phyloP scores from a whole-genome alignment of 768 basidiomycete species.

The Rhodocollybia butyracea region DNA sequence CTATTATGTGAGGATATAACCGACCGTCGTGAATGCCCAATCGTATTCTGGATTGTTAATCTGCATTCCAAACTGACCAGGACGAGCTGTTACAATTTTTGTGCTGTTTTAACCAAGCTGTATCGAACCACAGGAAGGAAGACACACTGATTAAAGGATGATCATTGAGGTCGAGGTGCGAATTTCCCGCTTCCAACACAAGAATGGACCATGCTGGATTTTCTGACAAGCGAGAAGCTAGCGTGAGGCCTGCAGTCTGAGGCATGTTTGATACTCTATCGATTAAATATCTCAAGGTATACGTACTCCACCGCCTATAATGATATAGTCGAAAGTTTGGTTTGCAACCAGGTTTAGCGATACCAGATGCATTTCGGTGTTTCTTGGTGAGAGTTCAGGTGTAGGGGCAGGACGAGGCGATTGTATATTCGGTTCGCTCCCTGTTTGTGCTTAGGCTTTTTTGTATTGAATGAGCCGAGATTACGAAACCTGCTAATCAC shows the following conservation, averaged over 20 bases:
- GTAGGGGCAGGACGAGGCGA: no score
- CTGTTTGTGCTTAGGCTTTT: no score
- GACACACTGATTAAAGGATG: conserved; percentile 16
- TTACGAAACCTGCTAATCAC: no score
- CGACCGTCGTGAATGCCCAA: conserved; percentile 17
- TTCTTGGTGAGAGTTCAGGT: no score
- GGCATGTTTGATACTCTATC: not conserved
- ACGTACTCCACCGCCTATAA: no score
- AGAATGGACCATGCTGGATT: conserved; percentile 29
- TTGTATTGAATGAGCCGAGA: no score
- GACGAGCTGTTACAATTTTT: not conserved
- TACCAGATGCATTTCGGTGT: conserved; percentile 9
- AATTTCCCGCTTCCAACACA: conserved; percentile 28
- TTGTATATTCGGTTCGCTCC: no score
- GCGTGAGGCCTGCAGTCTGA: conserved; percentile 33
- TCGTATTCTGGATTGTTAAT: conserved; percentile 13
- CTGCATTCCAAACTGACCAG: not conserved
- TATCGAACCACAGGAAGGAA: not conserved
- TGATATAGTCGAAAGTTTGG: conserved; percentile 9
- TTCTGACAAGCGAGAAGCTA: conserved; percentile 35
- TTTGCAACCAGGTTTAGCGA: conserved; percentile 3
- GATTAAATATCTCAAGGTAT: not conserved
- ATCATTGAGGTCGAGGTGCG: conserved; percentile 12
- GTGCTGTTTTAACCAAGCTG: no score
- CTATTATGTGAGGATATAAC: not conserved